These are phyloP conservation scores for Fusarium fujikuroi DNA, from an alignment of 2,329 filamentous ascomycete genomes.

Conservation along the genomic window DNA sequence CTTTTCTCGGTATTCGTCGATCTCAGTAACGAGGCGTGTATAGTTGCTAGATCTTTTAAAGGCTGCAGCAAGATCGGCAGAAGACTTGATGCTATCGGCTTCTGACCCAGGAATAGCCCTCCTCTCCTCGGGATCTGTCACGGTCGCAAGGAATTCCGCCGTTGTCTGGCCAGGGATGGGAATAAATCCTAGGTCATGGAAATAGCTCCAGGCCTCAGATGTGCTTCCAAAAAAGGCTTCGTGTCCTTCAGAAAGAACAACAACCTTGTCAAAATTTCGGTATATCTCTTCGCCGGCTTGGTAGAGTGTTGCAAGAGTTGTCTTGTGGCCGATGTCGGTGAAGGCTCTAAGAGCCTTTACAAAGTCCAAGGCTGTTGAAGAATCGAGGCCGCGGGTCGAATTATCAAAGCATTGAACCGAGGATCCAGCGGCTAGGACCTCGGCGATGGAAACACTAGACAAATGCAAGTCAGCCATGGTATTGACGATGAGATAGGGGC, in stretches of 20 bases:
- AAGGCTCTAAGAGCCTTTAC: background rate
- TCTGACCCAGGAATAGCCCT: background rate
- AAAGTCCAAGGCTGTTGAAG: background rate
- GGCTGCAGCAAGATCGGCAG: background rate
- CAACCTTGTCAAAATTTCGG: background rate
- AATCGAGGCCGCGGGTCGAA: background rate
- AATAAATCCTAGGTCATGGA: background rate
- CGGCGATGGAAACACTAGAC: background rate
- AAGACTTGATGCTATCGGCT: background rate
- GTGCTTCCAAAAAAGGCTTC: background rate
- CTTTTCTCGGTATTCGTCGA: background rate
- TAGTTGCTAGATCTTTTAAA: background rate
- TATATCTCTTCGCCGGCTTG: background rate
- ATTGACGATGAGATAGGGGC: fast-evolving
- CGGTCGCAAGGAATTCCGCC: background rate
- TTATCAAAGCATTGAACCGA: background rate
- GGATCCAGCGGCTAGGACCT: background rate
- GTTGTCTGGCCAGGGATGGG: background rate
- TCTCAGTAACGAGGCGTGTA: background rate
- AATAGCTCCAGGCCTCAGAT: background rate
- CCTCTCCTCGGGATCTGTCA: background rate
- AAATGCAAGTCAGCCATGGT: background rate
- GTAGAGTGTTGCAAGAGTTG: background rate
- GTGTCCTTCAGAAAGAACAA: background rate
- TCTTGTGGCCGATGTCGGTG: background rate